These are phyloP conservation scores for Chalara sp. DNA, from an alignment of 2,329 filamentous ascomycete species.

Conservation along the genomic window DNA sequence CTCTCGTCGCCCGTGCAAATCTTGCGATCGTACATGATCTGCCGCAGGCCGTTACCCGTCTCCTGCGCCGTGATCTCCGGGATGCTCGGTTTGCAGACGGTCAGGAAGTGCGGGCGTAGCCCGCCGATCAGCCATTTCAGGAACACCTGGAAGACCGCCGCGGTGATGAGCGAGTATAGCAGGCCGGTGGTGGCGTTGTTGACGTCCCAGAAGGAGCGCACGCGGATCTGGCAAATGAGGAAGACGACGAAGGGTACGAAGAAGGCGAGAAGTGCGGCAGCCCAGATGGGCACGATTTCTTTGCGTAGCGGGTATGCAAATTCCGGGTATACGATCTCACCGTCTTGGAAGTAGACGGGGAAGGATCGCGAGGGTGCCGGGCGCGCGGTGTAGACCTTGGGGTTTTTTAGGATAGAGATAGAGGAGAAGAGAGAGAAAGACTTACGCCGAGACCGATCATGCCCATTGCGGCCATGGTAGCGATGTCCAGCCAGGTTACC, in stretches of 20 bases:
- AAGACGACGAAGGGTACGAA: constrained; percentile 61
- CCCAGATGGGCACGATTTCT: constrained; percentile 52
- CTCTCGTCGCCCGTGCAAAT: constrained; percentile 62
- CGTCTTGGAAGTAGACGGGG: constrained; percentile 57
- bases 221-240: constrained; percentile 58
- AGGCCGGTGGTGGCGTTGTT: constrained; percentile 68
- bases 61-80: constrained; percentile 33
- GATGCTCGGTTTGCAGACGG: constrained; percentile 57
- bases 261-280: constrained; percentile 57
- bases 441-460: constrained; percentile 60
- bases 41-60: constrained; percentile 44
- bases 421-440: constrained; percentile 4
- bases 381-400: constrained; percentile 53
- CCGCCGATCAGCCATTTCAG: constrained; percentile 71
- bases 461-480: constrained; percentile 61
- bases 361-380: constrained; percentile 66
- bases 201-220: constrained; percentile 62
- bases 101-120: constrained; percentile 64
- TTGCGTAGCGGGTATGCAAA: constrained; percentile 52
- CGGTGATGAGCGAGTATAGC: constrained; percentile 61
- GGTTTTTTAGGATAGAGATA: constrained; percentile 4
- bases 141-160: constrained; percentile 72
- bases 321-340: constrained; percentile 62
- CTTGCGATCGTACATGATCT: constrained; percentile 62
- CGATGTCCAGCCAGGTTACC: constrained; percentile 57